A percentile compares a stretch with the other conserved stretches of the same genome.
phyloP scores from a whole-genome alignment of 257 asterid genomes.

The Solanum raphanifolium region DNA sequence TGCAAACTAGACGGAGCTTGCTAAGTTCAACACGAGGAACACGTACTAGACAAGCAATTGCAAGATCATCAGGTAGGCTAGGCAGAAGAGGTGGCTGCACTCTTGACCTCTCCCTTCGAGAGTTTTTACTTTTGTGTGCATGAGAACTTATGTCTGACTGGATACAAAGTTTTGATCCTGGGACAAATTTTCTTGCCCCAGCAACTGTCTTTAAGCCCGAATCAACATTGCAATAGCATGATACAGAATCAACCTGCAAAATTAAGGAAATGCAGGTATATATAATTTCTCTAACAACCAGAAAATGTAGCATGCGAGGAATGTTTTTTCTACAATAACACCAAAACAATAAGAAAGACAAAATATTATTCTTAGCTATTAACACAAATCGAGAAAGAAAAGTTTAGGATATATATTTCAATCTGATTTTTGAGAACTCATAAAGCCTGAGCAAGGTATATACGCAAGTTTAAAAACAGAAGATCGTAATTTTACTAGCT shows the following conservation, averaged over 20 bases:
- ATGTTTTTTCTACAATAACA: background rate
- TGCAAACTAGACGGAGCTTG: constrained; percentile 42
- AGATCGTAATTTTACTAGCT: background rate
- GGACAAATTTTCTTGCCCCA: constrained; percentile 40
- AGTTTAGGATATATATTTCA: background rate
- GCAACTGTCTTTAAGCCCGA: constrained; percentile 36
- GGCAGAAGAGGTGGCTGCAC: constrained; percentile 42
- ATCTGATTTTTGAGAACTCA: background rate
- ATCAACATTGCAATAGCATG: constrained; percentile 48
- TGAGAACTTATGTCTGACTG: constrained; percentile 37
- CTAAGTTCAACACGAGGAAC: constrained; percentile 39
- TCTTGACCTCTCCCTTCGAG: constrained; percentile 34
- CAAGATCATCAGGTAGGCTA: constrained; percentile 44
- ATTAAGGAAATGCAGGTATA: background rate
- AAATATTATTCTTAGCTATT: background rate
- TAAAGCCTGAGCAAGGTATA: background rate
- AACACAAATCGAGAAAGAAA: background rate
- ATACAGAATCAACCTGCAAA: constrained; percentile 39
- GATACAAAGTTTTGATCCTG: constrained; percentile 41
- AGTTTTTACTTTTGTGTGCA: constrained; percentile 29
- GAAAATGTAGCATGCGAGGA: background rate
- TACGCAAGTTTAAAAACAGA: background rate
- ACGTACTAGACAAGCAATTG: constrained; percentile 44
- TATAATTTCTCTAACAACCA: background rate
- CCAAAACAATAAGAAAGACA: background rate